Evolutionary conservation across 2,329 filamentous ascomycete genomes (phyloP), one percentile per base, ranked within the genome.

Genomic region (Apiospora koreana): DNA sequence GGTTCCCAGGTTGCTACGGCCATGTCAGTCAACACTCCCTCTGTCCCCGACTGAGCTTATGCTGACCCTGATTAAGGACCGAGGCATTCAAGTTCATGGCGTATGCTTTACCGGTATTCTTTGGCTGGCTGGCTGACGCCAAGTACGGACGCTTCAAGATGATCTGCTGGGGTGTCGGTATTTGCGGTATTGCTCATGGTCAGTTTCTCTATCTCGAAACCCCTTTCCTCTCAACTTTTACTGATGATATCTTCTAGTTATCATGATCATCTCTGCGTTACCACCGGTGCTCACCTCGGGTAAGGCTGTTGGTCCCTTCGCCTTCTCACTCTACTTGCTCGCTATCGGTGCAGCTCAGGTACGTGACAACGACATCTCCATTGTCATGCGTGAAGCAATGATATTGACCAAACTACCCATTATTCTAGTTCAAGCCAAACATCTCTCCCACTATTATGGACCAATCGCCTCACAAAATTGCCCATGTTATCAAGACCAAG

Each of bases 381-480:
- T 35, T 31, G 50, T 10, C 6, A 10, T 10, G 6, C 14, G 9
- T 14, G 54, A 62, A 38, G 9, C 18, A 31, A 12, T 21, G 9
- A 23, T 10, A 62, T 3, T 21, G n/a, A 62, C 21, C 9, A 62
- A 8, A 12, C 28, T 45, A 21, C 41, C 64, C 41, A 38, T 42
- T 38, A n/a, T 12, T 80, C 69, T 81, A 84, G 76, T 93, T 94
- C 85, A 94, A 94, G 81, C 82, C 90, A 50, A 94, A 93, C 74
- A 90, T 94, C 48, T 89, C 89, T 0, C 89, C 91, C 0, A 83
- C 92, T 7, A 85, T 93, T 42, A 88, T 91, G n/a, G 91, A 93
- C 74, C 91, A 93, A 77, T 87, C 89, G 75, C 85, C 82, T 10
- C 85, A 87, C 46, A 87, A 88, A 35, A 85, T 86, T 46, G 83